Evolutionary conservation across 1,284 basidiomycete genomes (phyloP).

Genomic region (Chiua sp.): DNA sequence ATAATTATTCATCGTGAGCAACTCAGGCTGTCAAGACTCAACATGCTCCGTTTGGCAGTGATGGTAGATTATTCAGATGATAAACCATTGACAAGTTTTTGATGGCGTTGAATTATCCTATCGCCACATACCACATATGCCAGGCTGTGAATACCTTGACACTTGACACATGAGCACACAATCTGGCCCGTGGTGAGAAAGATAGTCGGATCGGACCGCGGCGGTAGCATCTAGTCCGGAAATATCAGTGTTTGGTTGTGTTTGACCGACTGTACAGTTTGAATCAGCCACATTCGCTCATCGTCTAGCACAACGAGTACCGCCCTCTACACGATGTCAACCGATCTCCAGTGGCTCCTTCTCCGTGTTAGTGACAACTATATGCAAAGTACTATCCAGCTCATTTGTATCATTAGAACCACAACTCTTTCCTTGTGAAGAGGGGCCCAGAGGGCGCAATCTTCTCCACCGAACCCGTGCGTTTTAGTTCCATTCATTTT

Average conservation of each 20-base stretch:
- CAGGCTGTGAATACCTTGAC: no score
- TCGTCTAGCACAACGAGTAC: constrained; percentile 36
- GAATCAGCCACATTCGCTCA: constrained; percentile 35
- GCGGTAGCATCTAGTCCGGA: neutral
- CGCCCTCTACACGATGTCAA: constrained; percentile 61
- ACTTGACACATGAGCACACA: no score
- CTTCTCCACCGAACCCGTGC: constrained; percentile 86
- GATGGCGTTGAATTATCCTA: neutral
- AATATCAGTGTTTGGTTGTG: constrained; percentile 22
- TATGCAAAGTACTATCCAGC: neutral
- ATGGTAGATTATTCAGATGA: no score
- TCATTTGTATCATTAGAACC: constrained; percentile 54
- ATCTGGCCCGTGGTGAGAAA: no score
- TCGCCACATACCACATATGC: neutral
- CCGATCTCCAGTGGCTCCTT: constrained; percentile 91
- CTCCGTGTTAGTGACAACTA: constrained; percentile 67
- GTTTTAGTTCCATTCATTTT: constrained; percentile 36
- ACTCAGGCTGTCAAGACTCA: no score
- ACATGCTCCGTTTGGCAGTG: no score
- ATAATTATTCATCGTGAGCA: no score
- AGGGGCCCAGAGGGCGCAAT: constrained; percentile 69
- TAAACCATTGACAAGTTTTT: no score
- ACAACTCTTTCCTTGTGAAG: constrained; percentile 88
- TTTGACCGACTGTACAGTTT: constrained; percentile 39
- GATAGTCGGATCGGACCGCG: no score